Evolutionary conservation across 2,329 filamentous ascomycete genomes (phyloP), one percentile per base, ranked within the genome.

Genomic region (Penicillium corylophilum): DNA sequence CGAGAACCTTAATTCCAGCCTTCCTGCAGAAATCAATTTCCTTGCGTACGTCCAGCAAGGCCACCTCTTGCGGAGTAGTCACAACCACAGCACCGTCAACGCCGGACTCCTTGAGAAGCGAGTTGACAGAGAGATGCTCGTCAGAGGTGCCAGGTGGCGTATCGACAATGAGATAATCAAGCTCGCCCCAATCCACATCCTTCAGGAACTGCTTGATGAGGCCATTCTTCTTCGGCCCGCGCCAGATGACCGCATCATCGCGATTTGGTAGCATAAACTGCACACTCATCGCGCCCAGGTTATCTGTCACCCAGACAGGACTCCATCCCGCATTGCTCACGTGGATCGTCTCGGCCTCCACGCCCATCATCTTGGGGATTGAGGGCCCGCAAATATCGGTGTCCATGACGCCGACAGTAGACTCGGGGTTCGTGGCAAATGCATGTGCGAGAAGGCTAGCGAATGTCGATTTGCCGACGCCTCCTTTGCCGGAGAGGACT

Each of bases 341-440:
- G 70, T 99, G 94, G 46, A 99, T 94, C 1, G 89, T 95, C 75
- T 99, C 93, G 23, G 84, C 78, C 72, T 96, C 92, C 1, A 96
- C 93, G 29, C 94, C 94, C 86, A 99, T 92, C 93, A 99, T 97
- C 77, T 96, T 96, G 18, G 94, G 94, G 64, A 99, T 96, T 58
- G 86, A 90, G 0, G 94, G 94, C 0, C 94, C 94, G 74, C 91
- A 96, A 56, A 99, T 96, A 72, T 99, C 94, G 6, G 94, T 95
- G 73, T 99, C 94, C 90, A 97, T 96, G 63, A 99, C 87, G 18
- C 93, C 94, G 24, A 99, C 89, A 1, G 84, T 90, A 50, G 79
- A 87, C 41, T 87, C 83, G 0, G 87, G 84, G 70, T 95, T 90
- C 13, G 84, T 83, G 1, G 94, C 90, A 64, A 99, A 95, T 1